Percentiles rank a stretch among this genome's conserved stretches.
Conservation (phyloP, 108 stramenopile genomes). For the Pseudonitzschia multiseries region DNA sequence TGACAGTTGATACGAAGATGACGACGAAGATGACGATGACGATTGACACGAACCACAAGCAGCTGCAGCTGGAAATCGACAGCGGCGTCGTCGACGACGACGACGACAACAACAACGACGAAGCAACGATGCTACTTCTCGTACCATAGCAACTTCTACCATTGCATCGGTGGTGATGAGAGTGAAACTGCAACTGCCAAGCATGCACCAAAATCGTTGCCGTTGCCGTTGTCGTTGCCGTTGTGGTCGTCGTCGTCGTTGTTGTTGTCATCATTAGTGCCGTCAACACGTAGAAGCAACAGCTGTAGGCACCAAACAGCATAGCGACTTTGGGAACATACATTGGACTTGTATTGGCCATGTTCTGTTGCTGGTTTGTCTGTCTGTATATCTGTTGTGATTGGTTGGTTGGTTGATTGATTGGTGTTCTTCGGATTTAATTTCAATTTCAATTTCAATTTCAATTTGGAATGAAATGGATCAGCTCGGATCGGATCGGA, state of each 20-base stretch:
- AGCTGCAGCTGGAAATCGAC: too few relatives aligned
- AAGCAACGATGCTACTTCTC: neutral
- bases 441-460: too few relatives aligned
- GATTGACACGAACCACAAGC: neutral
- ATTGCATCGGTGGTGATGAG: neutral
- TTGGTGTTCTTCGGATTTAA: too few relatives aligned
- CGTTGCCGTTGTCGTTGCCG: neutral
- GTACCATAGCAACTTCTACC: neutral
- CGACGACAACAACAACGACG: neutral
- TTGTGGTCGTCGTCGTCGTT: neutral
- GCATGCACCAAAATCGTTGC: neutral
- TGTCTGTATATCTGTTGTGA: neutral
- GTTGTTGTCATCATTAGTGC: neutral
- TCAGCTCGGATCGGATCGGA: too few relatives aligned
- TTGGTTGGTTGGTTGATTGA: neutral
- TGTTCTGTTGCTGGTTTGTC: neutral
- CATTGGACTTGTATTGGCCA: neutral
- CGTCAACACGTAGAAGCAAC: neutral
- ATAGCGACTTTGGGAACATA: neutral
- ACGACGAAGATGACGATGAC: neutral
- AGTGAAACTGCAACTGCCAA: neutral
- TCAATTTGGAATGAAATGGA: too few relatives aligned
- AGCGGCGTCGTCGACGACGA: neutral
- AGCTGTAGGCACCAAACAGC: neutral
- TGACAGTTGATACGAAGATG: neutral